Evolutionary conservation across 2,329 filamentous ascomycete species (phyloP).

Genomic region (Aspergillus piperis): DNA sequence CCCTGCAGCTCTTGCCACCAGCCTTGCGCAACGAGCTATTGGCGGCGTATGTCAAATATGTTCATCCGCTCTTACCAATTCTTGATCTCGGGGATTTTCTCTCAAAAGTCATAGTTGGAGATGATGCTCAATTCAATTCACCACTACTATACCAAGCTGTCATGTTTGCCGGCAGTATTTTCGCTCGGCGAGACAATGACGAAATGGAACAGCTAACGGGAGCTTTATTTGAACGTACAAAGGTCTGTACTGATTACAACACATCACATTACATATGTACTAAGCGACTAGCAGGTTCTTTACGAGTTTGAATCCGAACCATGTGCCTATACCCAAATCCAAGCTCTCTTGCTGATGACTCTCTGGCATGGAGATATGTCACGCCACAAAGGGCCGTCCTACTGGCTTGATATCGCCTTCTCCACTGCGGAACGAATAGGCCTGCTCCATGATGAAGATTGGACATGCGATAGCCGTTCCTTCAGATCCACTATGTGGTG

Average conservation of each 20-base stretch:
- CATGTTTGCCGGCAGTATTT: constrained; percentile 19
- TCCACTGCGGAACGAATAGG: constrained; percentile 17
- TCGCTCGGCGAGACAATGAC: constrained; percentile 4
- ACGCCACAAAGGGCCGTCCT: constrained; percentile 14
- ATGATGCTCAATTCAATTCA: constrained; percentile 11
- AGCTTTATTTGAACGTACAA: constrained; percentile 11
- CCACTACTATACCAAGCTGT: constrained; percentile 17
- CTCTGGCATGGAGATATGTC: constrained; percentile 15
- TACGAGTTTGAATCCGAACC: constrained; percentile 18
- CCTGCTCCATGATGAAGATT: background rate
- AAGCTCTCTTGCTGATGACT: constrained; percentile 17
- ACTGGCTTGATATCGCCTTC: constrained; percentile 19
- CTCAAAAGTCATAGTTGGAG: constrained; percentile 6
- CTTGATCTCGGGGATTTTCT: constrained; percentile 14
- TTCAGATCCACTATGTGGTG: constrained; percentile 10
- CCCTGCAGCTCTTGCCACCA: background rate
- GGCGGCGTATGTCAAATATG: constrained; percentile 15
- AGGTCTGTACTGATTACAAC: constrained; percentile 2
- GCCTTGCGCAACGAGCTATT: background rate
- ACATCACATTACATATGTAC: background rate
- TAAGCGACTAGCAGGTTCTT: constrained; percentile 3
- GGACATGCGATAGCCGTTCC: background rate
- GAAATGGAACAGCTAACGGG: constrained; percentile 8
- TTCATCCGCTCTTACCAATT: constrained; percentile 15
- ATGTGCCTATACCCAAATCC: constrained; percentile 16